Percentiles rank a stretch among this genome's conserved stretches.
Evolutionary conservation across 2,329 filamentous ascomycete genomes (phyloP).

Genomic region (Sordariomycetes sp.): DNA sequence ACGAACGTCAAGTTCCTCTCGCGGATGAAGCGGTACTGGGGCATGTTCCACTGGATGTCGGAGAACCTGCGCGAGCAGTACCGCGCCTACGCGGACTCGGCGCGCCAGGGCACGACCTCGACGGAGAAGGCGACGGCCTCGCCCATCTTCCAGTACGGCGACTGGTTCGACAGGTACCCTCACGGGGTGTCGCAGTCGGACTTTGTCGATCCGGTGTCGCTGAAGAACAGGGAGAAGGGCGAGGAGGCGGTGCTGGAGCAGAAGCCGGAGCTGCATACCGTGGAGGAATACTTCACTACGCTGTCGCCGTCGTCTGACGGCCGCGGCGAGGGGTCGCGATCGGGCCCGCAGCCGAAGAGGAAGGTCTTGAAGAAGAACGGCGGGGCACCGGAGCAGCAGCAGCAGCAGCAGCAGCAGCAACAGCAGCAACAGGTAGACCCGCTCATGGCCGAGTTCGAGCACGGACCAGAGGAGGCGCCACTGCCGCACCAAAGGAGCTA

Average conservation of each 20-base stretch:
- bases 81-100: constrained; percentile 72
- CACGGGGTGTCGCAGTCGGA: constrained; percentile 80
- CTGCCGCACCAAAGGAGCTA: constrained; percentile 24
- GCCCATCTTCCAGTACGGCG: constrained; percentile 84
- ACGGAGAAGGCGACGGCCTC: constrained; percentile 36
- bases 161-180: constrained; percentile 95
- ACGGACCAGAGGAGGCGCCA: background rate
- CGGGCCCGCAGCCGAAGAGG: constrained; percentile 17
- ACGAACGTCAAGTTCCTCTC: constrained; percentile 84
- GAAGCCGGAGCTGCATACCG: constrained; percentile 81
- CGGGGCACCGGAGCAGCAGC: constrained; percentile 8
- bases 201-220: constrained; percentile 63
- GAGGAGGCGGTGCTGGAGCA: constrained; percentile 86
- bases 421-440: constrained; percentile 11
- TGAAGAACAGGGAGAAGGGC: constrained; percentile 62
- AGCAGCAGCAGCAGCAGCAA: background rate
- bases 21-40: constrained; percentile 97
- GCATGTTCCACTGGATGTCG: constrained; percentile 95
- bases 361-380: constrained; percentile 23
- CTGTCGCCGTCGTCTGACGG: constrained; percentile 52
- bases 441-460: constrained; percentile 3
- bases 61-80: constrained; percentile 89
- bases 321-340: constrained; percentile 11
- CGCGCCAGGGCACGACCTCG: constrained; percentile 42
- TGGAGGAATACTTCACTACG: constrained; percentile 87